These are phyloP conservation scores for Botrytis medusae DNA, from an alignment of 2,329 filamentous ascomycete species.

Conservation along the genomic window DNA sequence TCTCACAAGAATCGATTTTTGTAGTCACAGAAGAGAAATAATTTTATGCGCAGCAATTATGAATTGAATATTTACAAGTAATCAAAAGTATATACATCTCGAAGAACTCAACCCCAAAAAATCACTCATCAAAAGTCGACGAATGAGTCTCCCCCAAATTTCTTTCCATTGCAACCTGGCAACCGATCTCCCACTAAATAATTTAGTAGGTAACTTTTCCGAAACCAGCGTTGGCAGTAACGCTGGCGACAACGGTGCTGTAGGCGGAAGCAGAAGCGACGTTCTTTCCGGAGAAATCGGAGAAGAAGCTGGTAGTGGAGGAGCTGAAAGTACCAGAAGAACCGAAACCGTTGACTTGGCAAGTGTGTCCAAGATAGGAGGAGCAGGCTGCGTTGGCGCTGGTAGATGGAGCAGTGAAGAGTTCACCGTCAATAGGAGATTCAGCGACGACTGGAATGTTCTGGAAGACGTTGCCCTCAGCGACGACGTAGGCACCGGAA, in stretches of 20 bases:
- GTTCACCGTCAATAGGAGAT: slow-evolving; percentile 32
- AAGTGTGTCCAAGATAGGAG: slow-evolving; percentile 29
- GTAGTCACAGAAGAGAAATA: too few species aligned
- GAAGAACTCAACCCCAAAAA: neutral
- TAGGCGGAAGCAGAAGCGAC: slow-evolving; percentile 34
- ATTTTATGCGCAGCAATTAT: neutral
- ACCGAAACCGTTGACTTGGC: slow-evolving; percentile 32
- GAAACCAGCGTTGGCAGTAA: slow-evolving; percentile 8
- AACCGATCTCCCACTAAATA: neutral
- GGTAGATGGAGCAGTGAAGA: slow-evolving; percentile 23
- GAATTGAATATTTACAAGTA: slow-evolving; percentile 9
- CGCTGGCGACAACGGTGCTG: neutral
- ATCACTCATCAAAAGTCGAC: neutral
- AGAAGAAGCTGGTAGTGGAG: slow-evolving; percentile 36
- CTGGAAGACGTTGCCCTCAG: slow-evolving; percentile 50
- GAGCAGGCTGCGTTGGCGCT: slow-evolving; percentile 30
- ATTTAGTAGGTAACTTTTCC: slow-evolving; percentile 3
- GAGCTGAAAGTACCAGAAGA: slow-evolving; percentile 38
- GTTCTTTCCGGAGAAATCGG: slow-evolving; percentile 39
- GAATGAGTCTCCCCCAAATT: neutral
- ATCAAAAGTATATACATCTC: neutral
- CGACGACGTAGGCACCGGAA: slow-evolving; percentile 39
- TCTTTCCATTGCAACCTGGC: too few species aligned
- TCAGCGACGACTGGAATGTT: slow-evolving; percentile 34
- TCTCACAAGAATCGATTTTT: neutral